Evolutionary conservation across 2,329 filamentous ascomycete species (phyloP).

Genomic region (Xylariaceae sp.): DNA sequence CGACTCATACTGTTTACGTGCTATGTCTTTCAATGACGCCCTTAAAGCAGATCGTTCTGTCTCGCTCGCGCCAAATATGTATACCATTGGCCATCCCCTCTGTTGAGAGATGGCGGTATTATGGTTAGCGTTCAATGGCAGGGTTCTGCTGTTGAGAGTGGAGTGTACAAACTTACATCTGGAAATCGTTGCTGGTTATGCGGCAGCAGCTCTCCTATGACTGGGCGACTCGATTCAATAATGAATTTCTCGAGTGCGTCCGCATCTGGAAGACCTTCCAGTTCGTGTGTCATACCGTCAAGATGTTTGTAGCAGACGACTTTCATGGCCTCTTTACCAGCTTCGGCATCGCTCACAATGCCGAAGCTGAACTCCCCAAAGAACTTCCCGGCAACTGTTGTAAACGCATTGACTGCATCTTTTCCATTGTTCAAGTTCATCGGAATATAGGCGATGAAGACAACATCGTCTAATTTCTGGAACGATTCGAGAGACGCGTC

Average conservation of each 20-base stretch:
- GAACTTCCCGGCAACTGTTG: constrained; percentile 25
- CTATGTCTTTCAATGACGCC: constrained; percentile 28
- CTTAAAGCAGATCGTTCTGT: constrained; percentile 29
- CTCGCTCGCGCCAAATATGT: constrained; percentile 33
- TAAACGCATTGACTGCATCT: constrained; percentile 22
- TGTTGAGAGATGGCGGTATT: no score
- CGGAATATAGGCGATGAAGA: constrained; percentile 32
- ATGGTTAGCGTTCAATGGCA: background rate
- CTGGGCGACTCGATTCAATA: constrained; percentile 23
- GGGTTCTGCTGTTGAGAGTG: background rate
- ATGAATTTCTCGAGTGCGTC: constrained; percentile 27
- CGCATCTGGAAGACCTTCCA: constrained; percentile 13
- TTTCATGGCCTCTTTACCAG: constrained; percentile 16
- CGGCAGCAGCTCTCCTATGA: constrained; percentile 32
- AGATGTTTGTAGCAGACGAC: constrained; percentile 31
- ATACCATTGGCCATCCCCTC: constrained; percentile 37
- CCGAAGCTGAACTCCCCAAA: constrained; percentile 35
- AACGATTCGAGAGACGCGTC: constrained; percentile 23
- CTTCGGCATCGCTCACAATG: constrained; percentile 15
- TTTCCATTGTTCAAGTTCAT: no score
- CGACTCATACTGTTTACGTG: constrained; percentile 31
- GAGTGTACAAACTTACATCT: constrained; percentile 26
- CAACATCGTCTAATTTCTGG: constrained; percentile 29
- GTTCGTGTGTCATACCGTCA: constrained; percentile 26
- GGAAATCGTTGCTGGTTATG: constrained; percentile 33